These are phyloP conservation scores for Diplotaxis tenuifolia DNA, from an alignment of 345 rosid species.

Conservation along the genomic window DNA sequence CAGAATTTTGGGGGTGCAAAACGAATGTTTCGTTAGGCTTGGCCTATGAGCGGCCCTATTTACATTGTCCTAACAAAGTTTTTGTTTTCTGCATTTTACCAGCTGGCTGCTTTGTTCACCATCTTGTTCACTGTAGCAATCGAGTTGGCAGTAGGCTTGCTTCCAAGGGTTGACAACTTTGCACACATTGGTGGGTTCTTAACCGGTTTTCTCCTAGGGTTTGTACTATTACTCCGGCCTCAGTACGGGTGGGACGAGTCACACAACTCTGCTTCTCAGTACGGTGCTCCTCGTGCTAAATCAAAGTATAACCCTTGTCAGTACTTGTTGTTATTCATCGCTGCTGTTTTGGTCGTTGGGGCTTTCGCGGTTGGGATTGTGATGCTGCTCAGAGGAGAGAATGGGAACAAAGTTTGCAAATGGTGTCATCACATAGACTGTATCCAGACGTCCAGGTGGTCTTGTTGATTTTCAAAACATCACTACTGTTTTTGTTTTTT, in stretches of 20 bases:
- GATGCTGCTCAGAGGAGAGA: conserved; percentile 77
- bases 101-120: conserved; percentile 62
- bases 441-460: conserved; percentile 73
- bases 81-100: background rate
- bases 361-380: conserved; percentile 63
- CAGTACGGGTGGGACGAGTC: conserved; percentile 72
- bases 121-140: conserved; percentile 59
- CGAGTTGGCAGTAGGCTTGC: conserved; percentile 73
- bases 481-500: background rate
- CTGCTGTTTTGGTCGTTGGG: conserved; percentile 43
- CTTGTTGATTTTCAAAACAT: conserved; percentile 39
- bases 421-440: conserved; percentile 96
- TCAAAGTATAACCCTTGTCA: conserved; percentile 77
- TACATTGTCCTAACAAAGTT: conserved; percentile 4
- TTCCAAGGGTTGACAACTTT: conserved; percentile 93
- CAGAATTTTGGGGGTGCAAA: too few relatives aligned
- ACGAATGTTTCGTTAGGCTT: too few relatives aligned
- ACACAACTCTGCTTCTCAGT: conserved; percentile 41
- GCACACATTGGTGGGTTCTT: conserved; percentile 89
- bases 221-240: conserved; percentile 61
- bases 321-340: conserved; percentile 46
- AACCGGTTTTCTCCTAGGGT: conserved; percentile 67
- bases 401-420: conserved; percentile 74
- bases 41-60: too few relatives aligned
- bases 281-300: conserved; percentile 45